Evolutionary conservation across 768 basidiomycete genomes (phyloP).

Genomic region (Podaxis pistillaris): DNA sequence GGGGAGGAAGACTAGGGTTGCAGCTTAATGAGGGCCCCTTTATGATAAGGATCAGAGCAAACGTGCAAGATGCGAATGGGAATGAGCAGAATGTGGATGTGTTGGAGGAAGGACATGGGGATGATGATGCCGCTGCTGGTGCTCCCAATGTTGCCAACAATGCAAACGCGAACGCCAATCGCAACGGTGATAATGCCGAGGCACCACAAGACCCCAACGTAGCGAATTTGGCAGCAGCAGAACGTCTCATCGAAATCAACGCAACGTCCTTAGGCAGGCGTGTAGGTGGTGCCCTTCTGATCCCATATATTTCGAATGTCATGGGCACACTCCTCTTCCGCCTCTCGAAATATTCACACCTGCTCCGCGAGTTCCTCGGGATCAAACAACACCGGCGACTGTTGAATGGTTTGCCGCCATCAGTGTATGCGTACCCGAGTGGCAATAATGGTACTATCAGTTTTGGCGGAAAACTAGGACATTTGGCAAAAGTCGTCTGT

Average conservation of each 20-base stretch:
- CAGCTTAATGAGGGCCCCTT: constrained; percentile 32
- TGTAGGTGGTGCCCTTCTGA: constrained; percentile 66
- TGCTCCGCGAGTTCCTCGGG: constrained; percentile 40
- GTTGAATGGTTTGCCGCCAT: constrained; percentile 16
- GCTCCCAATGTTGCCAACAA: not conserved
- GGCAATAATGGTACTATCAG: constrained; percentile 4
- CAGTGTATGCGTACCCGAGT: constrained; percentile 16
- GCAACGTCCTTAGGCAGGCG: constrained; percentile 62
- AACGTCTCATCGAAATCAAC: constrained; percentile 56
- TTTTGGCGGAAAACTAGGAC: constrained; percentile 22
- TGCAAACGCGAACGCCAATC: constrained; percentile 20
- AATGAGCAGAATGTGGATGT: constrained; percentile 15
- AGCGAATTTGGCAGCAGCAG: constrained; percentile 48
- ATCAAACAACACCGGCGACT: constrained; percentile 10
- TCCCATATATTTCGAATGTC: constrained; percentile 61
- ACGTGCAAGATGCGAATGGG: constrained; percentile 17
- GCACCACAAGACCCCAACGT: constrained; percentile 35
- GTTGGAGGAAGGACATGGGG: constrained; percentile 18
- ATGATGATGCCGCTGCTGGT: constrained; percentile 12
- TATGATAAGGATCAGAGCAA: constrained; percentile 34
- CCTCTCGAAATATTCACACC: constrained; percentile 44
- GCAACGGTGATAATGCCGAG: constrained; percentile 19
- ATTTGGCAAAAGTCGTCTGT: constrained; percentile 36
- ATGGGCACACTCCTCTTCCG: constrained; percentile 64
- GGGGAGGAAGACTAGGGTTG: constrained; percentile 20